These are phyloP conservation scores for Irpex lacteus DNA, from an alignment of 1,284 basidiomycete genomes.

Conservation along the genomic window DNA sequence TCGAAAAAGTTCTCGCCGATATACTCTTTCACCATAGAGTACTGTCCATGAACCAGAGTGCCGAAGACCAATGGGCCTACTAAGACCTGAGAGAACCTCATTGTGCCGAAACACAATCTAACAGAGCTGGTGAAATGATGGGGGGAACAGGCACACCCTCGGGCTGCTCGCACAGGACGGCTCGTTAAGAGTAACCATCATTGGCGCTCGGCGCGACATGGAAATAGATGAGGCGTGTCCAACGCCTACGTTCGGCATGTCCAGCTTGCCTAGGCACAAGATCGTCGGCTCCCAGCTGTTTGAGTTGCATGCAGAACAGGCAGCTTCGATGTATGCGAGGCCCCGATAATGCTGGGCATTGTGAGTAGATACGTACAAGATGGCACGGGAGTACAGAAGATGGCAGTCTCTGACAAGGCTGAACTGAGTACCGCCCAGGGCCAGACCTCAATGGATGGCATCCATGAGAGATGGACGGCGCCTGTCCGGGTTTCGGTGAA, in stretches of 20 bases:
- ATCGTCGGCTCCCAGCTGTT: not conserved
- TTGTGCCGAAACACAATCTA: constrained; percentile 1
- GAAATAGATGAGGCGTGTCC: not conserved
- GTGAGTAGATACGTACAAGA: not conserved
- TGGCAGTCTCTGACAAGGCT: not conserved
- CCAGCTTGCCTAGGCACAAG: not conserved
- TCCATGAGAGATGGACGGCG: not conserved
- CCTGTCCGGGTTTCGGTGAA: not conserved
- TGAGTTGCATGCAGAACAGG: not conserved
- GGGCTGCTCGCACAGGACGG: not conserved
- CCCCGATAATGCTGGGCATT: not conserved
- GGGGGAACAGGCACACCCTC: not conserved
- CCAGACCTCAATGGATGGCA: not conserved
- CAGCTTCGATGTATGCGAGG: not conserved
- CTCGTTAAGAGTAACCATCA: not conserved
- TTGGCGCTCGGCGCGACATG: not conserved
- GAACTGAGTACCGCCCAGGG: not conserved
- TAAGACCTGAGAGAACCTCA: constrained; percentile 4
- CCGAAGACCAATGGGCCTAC: constrained; percentile 16
- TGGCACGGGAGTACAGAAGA: not conserved
- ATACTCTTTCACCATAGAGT: constrained; percentile 34
- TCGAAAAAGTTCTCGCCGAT: constrained; percentile 37
- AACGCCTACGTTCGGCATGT: not conserved
- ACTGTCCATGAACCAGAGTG: constrained; percentile 23
- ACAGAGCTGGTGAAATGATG: constrained; percentile 1